Conservation (phyloP, 768 basidiomycete species). For the Tylopilus felleus region DNA sequence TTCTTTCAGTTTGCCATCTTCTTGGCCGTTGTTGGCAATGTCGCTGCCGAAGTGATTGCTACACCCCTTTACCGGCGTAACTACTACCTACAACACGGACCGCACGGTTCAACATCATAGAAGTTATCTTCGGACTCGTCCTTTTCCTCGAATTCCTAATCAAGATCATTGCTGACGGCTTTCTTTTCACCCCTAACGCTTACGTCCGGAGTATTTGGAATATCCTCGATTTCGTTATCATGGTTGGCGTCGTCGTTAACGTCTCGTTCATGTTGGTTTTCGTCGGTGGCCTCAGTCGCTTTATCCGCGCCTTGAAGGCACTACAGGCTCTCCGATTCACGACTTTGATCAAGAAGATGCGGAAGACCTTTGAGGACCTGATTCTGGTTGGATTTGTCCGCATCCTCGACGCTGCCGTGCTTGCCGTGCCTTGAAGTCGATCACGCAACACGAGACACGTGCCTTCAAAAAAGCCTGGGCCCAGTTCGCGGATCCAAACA, state of each 20-base stretch:
- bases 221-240: slow-evolving; percentile 80
- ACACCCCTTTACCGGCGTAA: slow-evolving; percentile 79
- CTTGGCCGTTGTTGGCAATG: slow-evolving; percentile 72
- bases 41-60: slow-evolving; percentile 78
- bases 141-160: slow-evolving; percentile 81
- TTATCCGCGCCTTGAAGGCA: slow-evolving; percentile 83
- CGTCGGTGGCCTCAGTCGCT: slow-evolving; percentile 74
- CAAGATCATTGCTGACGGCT: slow-evolving; percentile 92
- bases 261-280: slow-evolving; percentile 68
- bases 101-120: slow-evolving; percentile 87
- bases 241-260: slow-evolving; percentile 73
- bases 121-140: slow-evolving; percentile 63
- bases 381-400: slow-evolving; percentile 82
- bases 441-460: slow-evolving; percentile 90
- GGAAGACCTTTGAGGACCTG: slow-evolving; percentile 80
- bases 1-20: slow-evolving; percentile 75
- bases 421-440: slow-evolving; percentile 70
- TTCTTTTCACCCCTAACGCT: slow-evolving; percentile 86
- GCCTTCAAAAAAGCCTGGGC: slow-evolving; percentile 95
- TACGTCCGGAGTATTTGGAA: slow-evolving; percentile 94
- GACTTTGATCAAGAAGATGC: slow-evolving; percentile 83
- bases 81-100: slow-evolving; percentile 60
- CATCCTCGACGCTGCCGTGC: slow-evolving; percentile 85
- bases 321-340: slow-evolving; percentile 86
- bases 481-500: slow-evolving; percentile 72